phyloP scores from a whole-genome alignment of 2,329 filamentous ascomycete species.

The Rhinocladiella mackenziei region DNA sequence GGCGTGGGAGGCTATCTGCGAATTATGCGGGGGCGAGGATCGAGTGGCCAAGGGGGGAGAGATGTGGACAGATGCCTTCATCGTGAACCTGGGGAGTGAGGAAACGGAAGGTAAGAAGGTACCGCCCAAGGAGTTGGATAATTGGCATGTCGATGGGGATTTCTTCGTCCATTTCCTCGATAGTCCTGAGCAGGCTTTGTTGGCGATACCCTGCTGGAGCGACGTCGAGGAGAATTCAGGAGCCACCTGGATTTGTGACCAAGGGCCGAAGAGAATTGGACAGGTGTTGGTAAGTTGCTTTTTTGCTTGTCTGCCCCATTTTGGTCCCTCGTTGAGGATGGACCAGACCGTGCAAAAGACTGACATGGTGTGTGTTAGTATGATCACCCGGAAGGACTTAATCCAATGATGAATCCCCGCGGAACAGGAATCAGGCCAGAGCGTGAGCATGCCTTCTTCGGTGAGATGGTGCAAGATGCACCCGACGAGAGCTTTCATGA shows the following conservation, averaged over 20 bases:
- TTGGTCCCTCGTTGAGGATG: too few species aligned
- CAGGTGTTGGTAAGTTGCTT: too few species aligned
- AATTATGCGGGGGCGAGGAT: slow-evolving; percentile 62
- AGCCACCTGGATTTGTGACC: slow-evolving; percentile 61
- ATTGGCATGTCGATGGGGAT: slow-evolving; percentile 69
- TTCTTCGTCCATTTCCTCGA: slow-evolving; percentile 71
- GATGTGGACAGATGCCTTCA: slow-evolving; percentile 63
- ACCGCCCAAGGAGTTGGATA: slow-evolving; percentile 50
- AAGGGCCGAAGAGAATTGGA: slow-evolving; percentile 36
- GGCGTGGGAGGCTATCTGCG: slow-evolving; percentile 63
- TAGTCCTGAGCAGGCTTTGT: slow-evolving; percentile 63
- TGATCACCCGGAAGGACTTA: too few species aligned
- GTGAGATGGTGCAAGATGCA: too few species aligned
- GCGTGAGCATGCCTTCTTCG: too few species aligned
- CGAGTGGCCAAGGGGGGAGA: slow-evolving; percentile 45
- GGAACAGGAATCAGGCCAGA: too few species aligned
- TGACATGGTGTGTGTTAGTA: too few species aligned
- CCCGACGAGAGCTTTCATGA: too few species aligned
- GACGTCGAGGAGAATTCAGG: slow-evolving; percentile 60
- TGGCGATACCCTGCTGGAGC: slow-evolving; percentile 65
- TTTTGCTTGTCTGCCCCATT: too few species aligned
- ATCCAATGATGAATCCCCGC: too few species aligned
- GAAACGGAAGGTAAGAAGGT: slow-evolving; percentile 50
- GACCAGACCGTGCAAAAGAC: too few species aligned
- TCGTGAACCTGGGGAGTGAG: slow-evolving; percentile 63